Evolutionary conservation across 2,329 filamentous ascomycete species (phyloP).

Genomic region (Colletotrichum eremochloae): DNA sequence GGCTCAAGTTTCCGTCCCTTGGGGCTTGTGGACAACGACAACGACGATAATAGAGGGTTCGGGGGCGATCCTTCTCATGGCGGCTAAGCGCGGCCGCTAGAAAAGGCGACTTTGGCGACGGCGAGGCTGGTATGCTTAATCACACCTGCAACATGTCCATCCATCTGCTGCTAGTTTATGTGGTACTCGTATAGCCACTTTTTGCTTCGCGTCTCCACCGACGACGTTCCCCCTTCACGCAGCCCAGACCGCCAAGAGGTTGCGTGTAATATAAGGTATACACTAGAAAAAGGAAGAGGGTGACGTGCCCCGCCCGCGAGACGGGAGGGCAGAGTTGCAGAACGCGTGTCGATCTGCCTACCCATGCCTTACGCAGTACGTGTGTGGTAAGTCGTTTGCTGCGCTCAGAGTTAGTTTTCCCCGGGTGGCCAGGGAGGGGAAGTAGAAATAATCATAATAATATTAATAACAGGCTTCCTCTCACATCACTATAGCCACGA

Average conservation of each 20-base stretch:
- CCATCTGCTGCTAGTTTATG: no score
- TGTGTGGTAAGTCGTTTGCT: background rate
- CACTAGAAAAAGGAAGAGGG: background rate
- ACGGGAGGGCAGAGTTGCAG: constrained; percentile 1
- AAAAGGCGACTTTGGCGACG: background rate
- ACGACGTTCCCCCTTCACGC: no score
- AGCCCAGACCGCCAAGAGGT: background rate
- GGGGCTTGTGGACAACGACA: no score
- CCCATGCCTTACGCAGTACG: background rate
- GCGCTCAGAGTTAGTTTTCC: background rate
- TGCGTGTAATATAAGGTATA: background rate
- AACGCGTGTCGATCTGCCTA: background rate
- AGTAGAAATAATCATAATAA: no score
- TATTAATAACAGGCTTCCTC: no score
- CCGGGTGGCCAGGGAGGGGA: background rate
- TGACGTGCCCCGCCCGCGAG: background rate
- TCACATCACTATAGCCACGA: background rate
- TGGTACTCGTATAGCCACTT: no score
- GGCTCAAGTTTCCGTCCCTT: background rate
- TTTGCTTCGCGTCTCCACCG: no score
- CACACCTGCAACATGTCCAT: background rate
- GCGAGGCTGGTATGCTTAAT: background rate
- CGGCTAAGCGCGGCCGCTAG: background rate
- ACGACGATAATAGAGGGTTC: no score
- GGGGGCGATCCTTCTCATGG: no score